Percentiles rank a stretch among this genome's conserved stretches.
Conservation (phyloP, 495 filamentous ascomycete species). For the Tuber calosporum region DNA sequence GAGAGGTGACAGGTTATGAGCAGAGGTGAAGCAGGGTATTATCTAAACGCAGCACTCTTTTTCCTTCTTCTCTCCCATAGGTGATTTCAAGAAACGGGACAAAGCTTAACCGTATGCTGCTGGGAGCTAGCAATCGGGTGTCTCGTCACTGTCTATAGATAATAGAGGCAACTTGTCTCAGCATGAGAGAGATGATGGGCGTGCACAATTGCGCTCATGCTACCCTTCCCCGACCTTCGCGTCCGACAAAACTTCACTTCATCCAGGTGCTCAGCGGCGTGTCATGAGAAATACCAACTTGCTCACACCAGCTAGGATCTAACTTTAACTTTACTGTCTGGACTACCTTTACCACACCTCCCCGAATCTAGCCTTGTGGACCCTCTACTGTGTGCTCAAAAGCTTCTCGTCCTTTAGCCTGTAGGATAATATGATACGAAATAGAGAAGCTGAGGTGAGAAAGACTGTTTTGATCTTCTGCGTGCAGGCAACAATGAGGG, state of each 20-base stretch:
- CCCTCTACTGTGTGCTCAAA: background rate
- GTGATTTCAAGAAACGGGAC: background rate
- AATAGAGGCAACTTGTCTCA: background rate
- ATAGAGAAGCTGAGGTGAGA: background rate
- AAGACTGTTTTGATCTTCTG: background rate
- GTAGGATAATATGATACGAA: background rate
- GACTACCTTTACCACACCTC: background rate
- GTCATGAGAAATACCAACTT: background rate
- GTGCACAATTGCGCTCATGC: background rate
- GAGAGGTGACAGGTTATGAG: background rate
- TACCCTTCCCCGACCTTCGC: background rate
- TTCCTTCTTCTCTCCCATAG: background rate
- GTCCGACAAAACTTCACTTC: background rate
- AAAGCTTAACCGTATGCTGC: background rate
- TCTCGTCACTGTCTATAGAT: background rate
- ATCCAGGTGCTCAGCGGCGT: background rate
- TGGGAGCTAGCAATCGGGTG: background rate
- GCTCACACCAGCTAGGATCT: background rate
- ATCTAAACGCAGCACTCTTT: background rate
- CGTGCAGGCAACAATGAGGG: background rate
- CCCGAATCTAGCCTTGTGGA: background rate
- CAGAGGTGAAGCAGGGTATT: background rate
- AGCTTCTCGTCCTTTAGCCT: background rate
- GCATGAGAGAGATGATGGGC: background rate
- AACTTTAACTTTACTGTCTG: background rate